A percentile compares a stretch with the other conserved stretches of the same genome.
These are phyloP conservation scores for Talaromyces sp. DNA, from an alignment of 2,329 filamentous ascomycete species.

Conservation along the genomic window DNA sequence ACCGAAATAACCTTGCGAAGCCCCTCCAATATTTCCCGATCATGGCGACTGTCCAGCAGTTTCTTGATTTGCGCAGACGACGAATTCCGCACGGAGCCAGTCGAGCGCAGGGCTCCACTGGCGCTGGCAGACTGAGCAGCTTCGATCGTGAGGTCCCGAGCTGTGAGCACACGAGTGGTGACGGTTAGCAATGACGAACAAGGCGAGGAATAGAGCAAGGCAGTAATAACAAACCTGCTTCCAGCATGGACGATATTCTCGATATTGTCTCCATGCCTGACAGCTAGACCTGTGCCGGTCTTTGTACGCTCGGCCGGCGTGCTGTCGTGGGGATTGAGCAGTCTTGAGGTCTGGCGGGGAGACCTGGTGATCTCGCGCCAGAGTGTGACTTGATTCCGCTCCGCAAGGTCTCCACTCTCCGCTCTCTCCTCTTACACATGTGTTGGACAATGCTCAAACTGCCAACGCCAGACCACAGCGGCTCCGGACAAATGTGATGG, in stretches of 20 bases:
- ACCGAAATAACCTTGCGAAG: slow-evolving; percentile 83
- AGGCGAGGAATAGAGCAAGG: background rate
- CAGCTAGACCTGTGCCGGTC: slow-evolving; percentile 15
- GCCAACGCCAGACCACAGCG: background rate
- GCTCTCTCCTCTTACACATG: background rate
- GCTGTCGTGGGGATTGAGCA: slow-evolving; percentile 13
- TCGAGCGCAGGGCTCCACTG: slow-evolving; percentile 46
- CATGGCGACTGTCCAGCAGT: slow-evolving; percentile 86
- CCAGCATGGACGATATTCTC: slow-evolving; percentile 86
- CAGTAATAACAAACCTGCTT: slow-evolving; percentile 63
- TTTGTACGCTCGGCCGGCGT: slow-evolving; percentile 11
- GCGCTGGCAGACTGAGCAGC: slow-evolving; percentile 80
- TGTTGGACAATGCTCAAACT: background rate
- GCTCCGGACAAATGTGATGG: background rate
- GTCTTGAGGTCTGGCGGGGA: background rate
- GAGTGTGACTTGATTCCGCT: background rate
- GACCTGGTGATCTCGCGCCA: background rate
- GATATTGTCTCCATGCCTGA: slow-evolving; percentile 87
- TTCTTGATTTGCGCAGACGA: slow-evolving; percentile 87
- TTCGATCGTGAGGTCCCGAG: slow-evolving; percentile 94
- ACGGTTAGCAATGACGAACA: slow-evolving; percentile 13
- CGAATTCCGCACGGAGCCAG: slow-evolving; percentile 59
- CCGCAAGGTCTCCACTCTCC: background rate
- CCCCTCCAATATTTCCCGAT: slow-evolving; percentile 88
- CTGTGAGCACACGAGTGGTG: slow-evolving; percentile 44